Evolutionary conservation across 1,284 basidiomycete genomes (phyloP).

Genomic region (Crucibulum parvulum): DNA sequence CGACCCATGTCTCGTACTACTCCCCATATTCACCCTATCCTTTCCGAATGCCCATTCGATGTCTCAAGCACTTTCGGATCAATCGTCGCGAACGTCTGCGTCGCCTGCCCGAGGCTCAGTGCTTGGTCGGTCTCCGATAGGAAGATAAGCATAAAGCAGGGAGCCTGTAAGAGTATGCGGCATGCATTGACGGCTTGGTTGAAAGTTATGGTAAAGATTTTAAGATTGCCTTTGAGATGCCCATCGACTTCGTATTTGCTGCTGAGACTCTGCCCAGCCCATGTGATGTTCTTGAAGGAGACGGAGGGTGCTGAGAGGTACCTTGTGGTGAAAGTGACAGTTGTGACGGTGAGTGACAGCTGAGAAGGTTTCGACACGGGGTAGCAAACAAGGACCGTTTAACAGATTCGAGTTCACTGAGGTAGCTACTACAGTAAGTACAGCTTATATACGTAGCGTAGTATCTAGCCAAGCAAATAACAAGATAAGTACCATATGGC

Average conservation of each 20-base stretch:
- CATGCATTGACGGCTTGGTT: slow-evolving; percentile 57
- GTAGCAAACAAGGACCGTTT: no score
- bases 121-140: slow-evolving; percentile 49
- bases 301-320: slow-evolving; percentile 57
- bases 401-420: no score
- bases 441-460: no score
- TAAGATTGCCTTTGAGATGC: slow-evolving; percentile 56
- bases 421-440: no score
- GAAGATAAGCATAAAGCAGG: slow-evolving; percentile 80
- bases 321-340: no score
- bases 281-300: slow-evolving; percentile 70
- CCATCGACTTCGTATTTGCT: slow-evolving; percentile 67
- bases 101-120: slow-evolving; percentile 41
- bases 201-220: slow-evolving; percentile 61
- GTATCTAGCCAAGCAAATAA: no score
- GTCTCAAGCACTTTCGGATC: slow-evolving; percentile 48
- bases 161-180: no score
- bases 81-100: slow-evolving; percentile 64
- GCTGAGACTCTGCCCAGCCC: slow-evolving; percentile 71
- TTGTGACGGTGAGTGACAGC: no score
- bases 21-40: slow-evolving; percentile 33
- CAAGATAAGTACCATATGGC: no score
- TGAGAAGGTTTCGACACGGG: no score
- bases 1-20: slow-evolving; percentile 53
- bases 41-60: slow-evolving; percentile 56